Base-by-base conservation (phyloP, 169 alveolate genomes). In the Eimeria sp. region DNA sequence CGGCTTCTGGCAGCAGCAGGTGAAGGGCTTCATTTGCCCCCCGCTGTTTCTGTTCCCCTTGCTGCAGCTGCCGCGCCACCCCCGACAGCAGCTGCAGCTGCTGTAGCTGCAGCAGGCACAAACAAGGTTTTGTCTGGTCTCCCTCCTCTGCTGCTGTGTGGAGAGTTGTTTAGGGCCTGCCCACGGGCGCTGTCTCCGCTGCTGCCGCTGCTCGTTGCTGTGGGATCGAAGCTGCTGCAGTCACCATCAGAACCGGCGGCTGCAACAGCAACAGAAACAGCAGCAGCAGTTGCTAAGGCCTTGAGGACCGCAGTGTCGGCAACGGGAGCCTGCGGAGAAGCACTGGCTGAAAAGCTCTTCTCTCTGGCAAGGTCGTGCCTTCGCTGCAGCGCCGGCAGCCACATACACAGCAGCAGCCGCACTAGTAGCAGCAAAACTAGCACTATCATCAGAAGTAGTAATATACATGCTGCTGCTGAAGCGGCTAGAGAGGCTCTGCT, bases 241-340 rank as follows among this genome's bases (percentile, higher is more conserved):
- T 30, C 76, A 5, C 80, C 78, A 5, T 65, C 92, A 20, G 63
- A 45, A 25, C 49, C 78, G 18, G 92, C 57, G 16, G 80, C 75
- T 34, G 51, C 90, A 51, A 82, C 75, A 30, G 67, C 89, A 20
- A 76, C 54, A 51, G 25, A 73, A 83, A 57, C 91, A 27, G 80
- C 78, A 86, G 80, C 92, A 86, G 80, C 92, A 22, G 92, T 86
- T 61, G 92, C 92, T 27, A 86, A 86, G 78, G 61, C 92, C 25
- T 80, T 86, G 65, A 57, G 92, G 80, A 61, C 75, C 27, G 92
- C 92, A 20, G 92, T 86, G 30, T 78, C 92, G 16, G 92, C 92
- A 86, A 86, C 78, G 25, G 92, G 92, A 20, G 92, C 67, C 25
- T 86, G 92, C 61, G 92, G 92, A 22, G 92, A 86, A 45, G 51